Evolutionary conservation across 108 stramenopile genomes (phyloP), one percentile per base, ranked within the genome.

Genomic region (Epithemia pelagica): DNA sequence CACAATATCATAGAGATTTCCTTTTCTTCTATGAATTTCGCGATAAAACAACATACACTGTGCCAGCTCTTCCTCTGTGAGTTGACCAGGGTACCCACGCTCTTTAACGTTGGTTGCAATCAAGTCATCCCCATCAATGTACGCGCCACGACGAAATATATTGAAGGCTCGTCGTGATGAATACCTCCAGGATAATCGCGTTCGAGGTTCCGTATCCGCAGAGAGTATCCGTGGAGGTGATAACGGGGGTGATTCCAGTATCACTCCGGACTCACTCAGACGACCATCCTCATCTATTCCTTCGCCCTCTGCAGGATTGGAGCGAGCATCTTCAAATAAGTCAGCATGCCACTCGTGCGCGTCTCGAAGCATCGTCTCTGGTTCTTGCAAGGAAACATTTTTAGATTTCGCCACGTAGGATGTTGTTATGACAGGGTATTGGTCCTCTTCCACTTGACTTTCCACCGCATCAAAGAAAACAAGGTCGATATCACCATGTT

Each of bases 81-180:
- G 30, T n/a, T 65, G 31, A 28, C 74, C 74, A 31, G 74, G 74
- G 58, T 66, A 75, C 0, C 74, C 74, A 26, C 57, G 52, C 3
- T 65, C 64, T 51, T 26, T 22, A 25, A 51, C 53, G 1, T 54
- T 53, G 20, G 19, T 19, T 8, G 60, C 29, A 8, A 18, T 58
- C 23, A 24, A 29, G 22, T 68, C 30, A 3, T 53, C 23, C 1
- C 26, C n/a, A 10, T 23, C 54, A 8, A 24, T 25, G 0, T 30
- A 31, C 23, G 29, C 21, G 22, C 67, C 56, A 2, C 59, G 65
- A 7, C 2, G 18, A 54, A 29, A 3, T 57, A 51, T 57, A 22
- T 37, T 23, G 22, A 37, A 3, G 26, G 19, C 28, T 21, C 61
- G 29, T n/a, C 61, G 1, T n/a, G 22, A 51, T 23, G 65, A 66